Percentiles rank a stretch among this genome's conserved stretches.
Evolutionary conservation across 1,284 basidiomycete genomes (phyloP).

Genomic region (Trichosporon inkin): DNA sequence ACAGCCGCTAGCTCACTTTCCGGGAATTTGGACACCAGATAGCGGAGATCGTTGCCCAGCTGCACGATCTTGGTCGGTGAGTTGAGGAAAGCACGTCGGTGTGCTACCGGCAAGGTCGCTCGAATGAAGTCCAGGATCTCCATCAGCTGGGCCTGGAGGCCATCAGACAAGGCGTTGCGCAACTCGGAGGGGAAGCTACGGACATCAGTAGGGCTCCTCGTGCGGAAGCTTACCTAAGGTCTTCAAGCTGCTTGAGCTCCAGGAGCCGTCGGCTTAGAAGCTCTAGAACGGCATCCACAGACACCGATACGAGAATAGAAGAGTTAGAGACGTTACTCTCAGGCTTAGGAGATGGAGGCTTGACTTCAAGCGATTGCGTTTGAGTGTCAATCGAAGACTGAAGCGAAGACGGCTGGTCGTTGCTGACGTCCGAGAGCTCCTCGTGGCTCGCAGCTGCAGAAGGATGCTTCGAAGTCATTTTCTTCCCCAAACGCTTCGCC

Average conservation of each 20-base stretch:
- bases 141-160: neutral
- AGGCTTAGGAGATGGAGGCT: neutral
- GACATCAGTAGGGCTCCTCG: neutral
- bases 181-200: neutral
- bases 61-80: constrained; percentile 65
- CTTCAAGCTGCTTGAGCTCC: neutral
- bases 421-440: too few relatives aligned
- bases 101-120: constrained; percentile 67
- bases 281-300: neutral
- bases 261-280: neutral
- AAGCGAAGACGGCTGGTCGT: neutral
- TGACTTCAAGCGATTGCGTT: neutral
- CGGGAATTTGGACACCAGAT: constrained; percentile 55
- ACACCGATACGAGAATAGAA: neutral
- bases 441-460: neutral
- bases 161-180: neutral
- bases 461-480: neutral
- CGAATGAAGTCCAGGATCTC: constrained; percentile 18
- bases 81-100: constrained; percentile 57
- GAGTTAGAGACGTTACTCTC: neutral
- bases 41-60: constrained; percentile 80
- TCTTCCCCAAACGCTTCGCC: constrained; percentile 6
- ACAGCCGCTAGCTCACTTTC: constrained; percentile 49
- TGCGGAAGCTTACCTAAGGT: neutral
- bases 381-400: neutral